These are phyloP conservation scores for Neolecta irregularis DNA, from an alignment of 1,139 yeast genomes.

Conservation along the genomic window DNA sequence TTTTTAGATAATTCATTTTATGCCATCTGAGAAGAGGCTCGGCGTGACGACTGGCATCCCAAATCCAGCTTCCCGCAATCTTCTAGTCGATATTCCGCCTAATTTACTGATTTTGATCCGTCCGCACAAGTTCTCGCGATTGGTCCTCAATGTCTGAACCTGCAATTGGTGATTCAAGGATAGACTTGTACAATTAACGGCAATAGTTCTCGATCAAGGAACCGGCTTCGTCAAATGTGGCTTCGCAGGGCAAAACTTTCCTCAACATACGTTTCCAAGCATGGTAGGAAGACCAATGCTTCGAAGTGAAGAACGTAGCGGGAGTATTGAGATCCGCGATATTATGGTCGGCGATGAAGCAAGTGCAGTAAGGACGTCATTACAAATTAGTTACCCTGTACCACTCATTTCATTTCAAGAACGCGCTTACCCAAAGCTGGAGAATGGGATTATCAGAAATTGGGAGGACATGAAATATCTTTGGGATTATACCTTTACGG, in stretches of 20 bases:
- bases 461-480: slow-evolving; percentile 99
- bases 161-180: no score
- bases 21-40: no score
- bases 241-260: slow-evolving; percentile 42
- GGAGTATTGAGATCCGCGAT: slow-evolving; percentile 59
- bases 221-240: slow-evolving; percentile 56
- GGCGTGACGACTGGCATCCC: no score
- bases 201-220: slow-evolving; percentile 87
- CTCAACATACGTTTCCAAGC: slow-evolving; percentile 95
- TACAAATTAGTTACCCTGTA: slow-evolving; percentile 76
- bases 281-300: slow-evolving; percentile 95
- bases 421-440: slow-evolving; percentile 36
- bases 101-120: no score
- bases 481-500: slow-evolving; percentile 96
- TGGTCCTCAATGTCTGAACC: no score
- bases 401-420: slow-evolving; percentile 4
- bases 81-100: no score
- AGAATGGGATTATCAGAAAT: slow-evolving; percentile 88
- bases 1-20: no score
- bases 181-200: not conserved
- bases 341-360: slow-evolving; percentile 98
- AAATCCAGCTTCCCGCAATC: no score
- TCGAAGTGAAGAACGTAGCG: slow-evolving; percentile 85
- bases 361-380: slow-evolving; percentile 69
- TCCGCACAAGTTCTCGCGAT: no score